Evolutionary conservation across 2,329 filamentous ascomycete genomes (phyloP), one percentile per base, ranked within the genome.

Genomic region (Fusarium sp.): DNA sequence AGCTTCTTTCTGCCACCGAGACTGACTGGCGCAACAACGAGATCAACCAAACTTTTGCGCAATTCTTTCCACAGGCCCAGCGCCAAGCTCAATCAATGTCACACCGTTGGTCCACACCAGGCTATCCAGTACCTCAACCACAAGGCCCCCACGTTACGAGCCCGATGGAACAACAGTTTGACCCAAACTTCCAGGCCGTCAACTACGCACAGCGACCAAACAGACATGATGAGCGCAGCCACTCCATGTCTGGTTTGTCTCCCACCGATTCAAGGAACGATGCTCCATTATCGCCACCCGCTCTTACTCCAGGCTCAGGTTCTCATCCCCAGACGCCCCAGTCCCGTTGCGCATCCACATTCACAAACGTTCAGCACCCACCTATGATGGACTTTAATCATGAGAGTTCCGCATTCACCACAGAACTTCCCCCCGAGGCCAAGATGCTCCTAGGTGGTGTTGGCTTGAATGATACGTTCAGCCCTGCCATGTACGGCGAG

Each of bases 41-140:
- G 48, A 79, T 87, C 53, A 84, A 86, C 65, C 78, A 78, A 41
- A 74, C 81, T 8, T 87, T 87, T 48, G 83, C 80, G 27, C 78
- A 83, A 47, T 80, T 80, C 4, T 87, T 87, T 38, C 84, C 84
- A 3, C 78, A 78, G 46, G 79, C 79, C 11, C 67, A 73, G 22
- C 72, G 74, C 11, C 73, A 76, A 29, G 70, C 74, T 11, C 73
- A 76, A 27, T 74, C 59, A 16, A 58, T 76, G 44, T 69, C 63
- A 15, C 77, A 74, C 32, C 63, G 65, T 24, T 75, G 67, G 67
- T 70, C 73, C 16, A 58, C 63, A 22, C 67, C 71, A 11, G 63
- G 67, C n/a, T 69, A 65, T 40, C 22, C 72, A n/a, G 40, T 43
- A 24, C 38, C 62, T 16, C 69, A 66, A 20, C 16, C 59, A 2